Evolutionary conservation across 2,329 filamentous ascomycete species (phyloP).

Genomic region (Emmonsia crescens): DNA sequence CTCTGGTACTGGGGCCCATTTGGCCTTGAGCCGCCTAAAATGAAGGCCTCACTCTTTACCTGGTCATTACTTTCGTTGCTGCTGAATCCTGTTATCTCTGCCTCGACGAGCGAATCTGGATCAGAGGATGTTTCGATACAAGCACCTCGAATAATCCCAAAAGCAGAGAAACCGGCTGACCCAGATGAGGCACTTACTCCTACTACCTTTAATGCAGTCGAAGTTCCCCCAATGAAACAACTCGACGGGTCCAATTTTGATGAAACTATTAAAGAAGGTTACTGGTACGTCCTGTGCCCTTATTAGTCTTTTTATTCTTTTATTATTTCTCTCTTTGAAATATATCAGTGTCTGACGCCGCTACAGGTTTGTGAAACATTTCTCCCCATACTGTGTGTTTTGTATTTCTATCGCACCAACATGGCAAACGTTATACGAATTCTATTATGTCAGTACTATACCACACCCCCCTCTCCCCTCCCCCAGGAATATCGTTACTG

Average conservation of each 20-base stretch:
- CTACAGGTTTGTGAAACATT: conserved; percentile 42
- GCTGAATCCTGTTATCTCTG: conserved; percentile 24
- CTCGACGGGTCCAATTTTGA: conserved; percentile 39
- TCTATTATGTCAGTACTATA: conserved; percentile 49
- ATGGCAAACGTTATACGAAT: conserved; percentile 91
- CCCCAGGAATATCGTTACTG: conserved; percentile 11
- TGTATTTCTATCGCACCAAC: conserved; percentile 70
- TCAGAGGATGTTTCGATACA: conserved; percentile 9
- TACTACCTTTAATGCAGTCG: conserved; percentile 41
- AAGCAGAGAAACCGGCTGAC: conserved; percentile 16
- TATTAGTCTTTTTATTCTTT: not conserved
- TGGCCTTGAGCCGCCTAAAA: conserved; percentile 19
- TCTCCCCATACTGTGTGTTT: conserved; percentile 50
- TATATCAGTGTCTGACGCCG: not conserved
- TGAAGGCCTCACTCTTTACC: conserved; percentile 28
- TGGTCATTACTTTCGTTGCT: conserved; percentile 27
- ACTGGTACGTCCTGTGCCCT: conserved; percentile 34
- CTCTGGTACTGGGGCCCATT: conserved; percentile 1
- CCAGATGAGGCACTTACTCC: conserved; percentile 13
- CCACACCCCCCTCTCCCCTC: not conserved
- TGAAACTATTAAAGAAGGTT: conserved; percentile 40
- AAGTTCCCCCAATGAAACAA: conserved; percentile 41
- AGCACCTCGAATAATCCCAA: conserved; percentile 20
- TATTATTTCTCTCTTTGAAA: not conserved
- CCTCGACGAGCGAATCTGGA: conserved; percentile 13